phyloP scores from a whole-genome alignment of 768 basidiomycete species.

The Hebeloma cylindrosporum region DNA sequence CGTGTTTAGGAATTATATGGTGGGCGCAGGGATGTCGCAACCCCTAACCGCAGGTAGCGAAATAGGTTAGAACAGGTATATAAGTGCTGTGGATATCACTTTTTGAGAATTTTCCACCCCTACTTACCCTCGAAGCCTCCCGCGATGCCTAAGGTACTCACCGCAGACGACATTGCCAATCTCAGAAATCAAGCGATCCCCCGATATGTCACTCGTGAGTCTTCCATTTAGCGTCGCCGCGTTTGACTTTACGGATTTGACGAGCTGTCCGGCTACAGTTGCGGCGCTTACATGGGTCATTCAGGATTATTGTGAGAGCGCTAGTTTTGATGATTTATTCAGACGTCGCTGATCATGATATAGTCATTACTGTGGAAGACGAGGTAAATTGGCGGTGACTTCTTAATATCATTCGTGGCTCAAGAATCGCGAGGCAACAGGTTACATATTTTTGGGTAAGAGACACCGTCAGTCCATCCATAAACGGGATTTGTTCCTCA shows the following conservation, averaged over 20 bases:
- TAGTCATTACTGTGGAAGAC: slow-evolving; percentile 28
- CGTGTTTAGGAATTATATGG: no score
- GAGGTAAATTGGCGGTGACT: slow-evolving; percentile 18
- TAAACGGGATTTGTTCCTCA: neutral
- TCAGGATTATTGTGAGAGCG: slow-evolving; percentile 28
- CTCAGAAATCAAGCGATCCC: slow-evolving; percentile 20
- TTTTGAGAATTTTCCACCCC: no score
- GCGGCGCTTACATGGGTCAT: slow-evolving; percentile 23
- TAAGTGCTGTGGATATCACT: no score
- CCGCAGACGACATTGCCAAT: no score
- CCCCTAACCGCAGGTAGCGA: no score
- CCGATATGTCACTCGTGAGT: slow-evolving; percentile 23
- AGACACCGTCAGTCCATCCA: neutral
- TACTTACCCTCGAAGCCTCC: no score
- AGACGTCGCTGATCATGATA: no score
- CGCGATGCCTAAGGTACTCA: no score
- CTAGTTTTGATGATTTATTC: no score
- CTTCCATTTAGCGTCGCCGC: neutral
- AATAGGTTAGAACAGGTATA: no score
- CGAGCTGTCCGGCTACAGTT: slow-evolving; percentile 16
- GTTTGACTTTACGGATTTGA: no score
- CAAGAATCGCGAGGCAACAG: slow-evolving; percentile 22
- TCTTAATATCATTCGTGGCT: neutral
- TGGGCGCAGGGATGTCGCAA: no score
- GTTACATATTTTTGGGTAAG: slow-evolving; percentile 41